Evolutionary conservation across 108 stramenopile genomes (phyloP).

Genomic region (Nitzschia sp.): DNA sequence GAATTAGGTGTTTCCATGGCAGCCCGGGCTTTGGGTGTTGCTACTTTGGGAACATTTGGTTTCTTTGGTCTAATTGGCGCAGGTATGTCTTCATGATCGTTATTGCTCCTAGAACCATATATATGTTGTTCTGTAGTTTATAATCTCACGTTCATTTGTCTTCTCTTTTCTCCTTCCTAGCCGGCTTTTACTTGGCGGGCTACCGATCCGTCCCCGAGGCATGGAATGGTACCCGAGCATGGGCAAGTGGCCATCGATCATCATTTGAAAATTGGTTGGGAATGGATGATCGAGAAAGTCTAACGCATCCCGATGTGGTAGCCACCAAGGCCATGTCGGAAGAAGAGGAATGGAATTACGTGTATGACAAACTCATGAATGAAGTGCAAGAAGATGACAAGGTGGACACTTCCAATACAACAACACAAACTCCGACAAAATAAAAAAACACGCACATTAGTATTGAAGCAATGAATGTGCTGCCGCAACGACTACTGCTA

Average conservation of each 20-base stretch:
- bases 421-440: no score
- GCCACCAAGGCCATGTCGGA: slow-evolving; percentile 68
- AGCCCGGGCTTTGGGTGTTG: slow-evolving; percentile 31
- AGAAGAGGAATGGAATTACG: slow-evolving; percentile 69
- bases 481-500: no score
- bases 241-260: slow-evolving; percentile 45
- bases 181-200: slow-evolving; percentile 28
- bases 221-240: slow-evolving; percentile 36
- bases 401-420: not conserved
- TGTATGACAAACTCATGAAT: slow-evolving; percentile 51
- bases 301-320: slow-evolving; percentile 44
- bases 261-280: slow-evolving; percentile 52
- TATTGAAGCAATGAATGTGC: no score
- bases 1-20: slow-evolving; percentile 22
- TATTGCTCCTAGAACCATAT: no score
- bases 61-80: slow-evolving; percentile 40
- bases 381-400: slow-evolving; percentile 37
- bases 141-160: no score
- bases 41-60: slow-evolving; percentile 38
- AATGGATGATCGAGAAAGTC: slow-evolving; percentile 24
- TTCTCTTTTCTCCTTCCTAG: not conserved
- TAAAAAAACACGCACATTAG: no score
- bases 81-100: not conserved
- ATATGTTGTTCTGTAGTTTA: no score
- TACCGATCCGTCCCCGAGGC: slow-evolving; percentile 57